Conservation (phyloP, 441 rosid genomes). For the Erodium moschatum region DNA sequence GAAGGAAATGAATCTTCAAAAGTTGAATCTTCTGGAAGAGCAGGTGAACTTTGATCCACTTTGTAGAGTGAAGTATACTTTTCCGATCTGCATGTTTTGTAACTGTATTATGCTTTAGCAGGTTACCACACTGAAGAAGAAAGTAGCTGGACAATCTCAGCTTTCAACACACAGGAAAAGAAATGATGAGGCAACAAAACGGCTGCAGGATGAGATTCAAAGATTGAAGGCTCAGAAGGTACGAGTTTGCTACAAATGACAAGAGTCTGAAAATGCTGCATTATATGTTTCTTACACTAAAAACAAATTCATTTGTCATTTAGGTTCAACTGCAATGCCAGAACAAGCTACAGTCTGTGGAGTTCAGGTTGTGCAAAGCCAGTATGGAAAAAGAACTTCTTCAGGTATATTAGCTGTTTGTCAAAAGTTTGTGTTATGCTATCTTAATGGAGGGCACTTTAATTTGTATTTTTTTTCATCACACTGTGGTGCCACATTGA, state of each 20-base stretch:
- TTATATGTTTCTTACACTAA: conserved; percentile 7
- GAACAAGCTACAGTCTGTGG: conserved; percentile 70
- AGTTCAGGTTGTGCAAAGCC: conserved; percentile 59
- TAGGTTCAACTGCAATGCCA: conserved; percentile 92
- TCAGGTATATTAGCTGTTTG: conserved; percentile 42
- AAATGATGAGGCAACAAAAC: conserved; percentile 28
- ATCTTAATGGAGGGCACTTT: not conserved
- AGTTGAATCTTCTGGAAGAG: conserved; percentile 36
- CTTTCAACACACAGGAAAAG: conserved; percentile 40
- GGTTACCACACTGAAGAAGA: conserved; percentile 53
- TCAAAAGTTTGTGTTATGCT: not conserved
- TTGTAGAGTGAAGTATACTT: not conserved
- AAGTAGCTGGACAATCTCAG: conserved; percentile 38
- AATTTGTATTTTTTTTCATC: too few relatives aligned
- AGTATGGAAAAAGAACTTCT: conserved; percentile 66
- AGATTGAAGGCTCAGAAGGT: conserved; percentile 85
- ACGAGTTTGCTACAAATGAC: conserved; percentile 18
- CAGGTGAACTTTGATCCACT: conserved; percentile 34
- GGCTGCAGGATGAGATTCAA: conserved; percentile 42
- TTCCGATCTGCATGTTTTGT: conserved; percentile 3
- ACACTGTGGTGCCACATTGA: not conserved
- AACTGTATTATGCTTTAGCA: conserved; percentile 21
- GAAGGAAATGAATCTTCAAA: conserved; percentile 35
- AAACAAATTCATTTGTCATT: not conserved
- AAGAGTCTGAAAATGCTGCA: not conserved